Conservation (phyloP, 768 basidiomycete genomes). For the Trametes elegans region DNA sequence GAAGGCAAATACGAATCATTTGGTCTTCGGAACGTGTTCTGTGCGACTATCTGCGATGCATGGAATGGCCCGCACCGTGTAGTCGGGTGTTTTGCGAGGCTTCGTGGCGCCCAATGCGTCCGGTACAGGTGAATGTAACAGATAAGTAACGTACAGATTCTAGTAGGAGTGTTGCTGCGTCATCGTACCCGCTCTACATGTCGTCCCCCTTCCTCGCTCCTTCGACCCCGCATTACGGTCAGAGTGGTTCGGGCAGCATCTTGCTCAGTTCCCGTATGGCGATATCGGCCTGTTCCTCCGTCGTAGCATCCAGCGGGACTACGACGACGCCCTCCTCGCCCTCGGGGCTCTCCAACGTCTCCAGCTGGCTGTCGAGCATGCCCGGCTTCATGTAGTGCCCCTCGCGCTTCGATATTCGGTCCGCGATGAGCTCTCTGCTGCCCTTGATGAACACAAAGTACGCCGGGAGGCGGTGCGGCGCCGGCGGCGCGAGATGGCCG, state of each 20-base stretch:
- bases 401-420: constrained; percentile 59
- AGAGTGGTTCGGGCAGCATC: constrained; percentile 19
- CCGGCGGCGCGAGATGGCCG: constrained; percentile 24
- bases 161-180: too few relatives aligned
- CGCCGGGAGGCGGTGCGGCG: constrained; percentile 41
- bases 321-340: constrained; percentile 67
- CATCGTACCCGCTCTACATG: not conserved
- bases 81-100: too few relatives aligned
- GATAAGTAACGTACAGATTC: too few relatives aligned
- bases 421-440: constrained; percentile 48
- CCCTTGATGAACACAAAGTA: constrained; percentile 83
- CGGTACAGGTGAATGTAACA: too few relatives aligned
- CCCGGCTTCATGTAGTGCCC: constrained; percentile 83
- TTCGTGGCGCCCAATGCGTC: too few relatives aligned
- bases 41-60: too few relatives aligned
- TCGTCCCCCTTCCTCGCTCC: not conserved
- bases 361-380: constrained; percentile 81
- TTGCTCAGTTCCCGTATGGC: constrained; percentile 43
- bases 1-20: not conserved
- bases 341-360: constrained; percentile 65
- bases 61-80: too few relatives aligned
- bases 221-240: too few relatives aligned
- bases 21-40: too few relatives aligned
- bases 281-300: constrained; percentile 51
- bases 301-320: constrained; percentile 52